Evolutionary conservation across 768 basidiomycete species (phyloP), one percentile per base, ranked within the genome.

Genomic region (Trametes coccinea): DNA sequence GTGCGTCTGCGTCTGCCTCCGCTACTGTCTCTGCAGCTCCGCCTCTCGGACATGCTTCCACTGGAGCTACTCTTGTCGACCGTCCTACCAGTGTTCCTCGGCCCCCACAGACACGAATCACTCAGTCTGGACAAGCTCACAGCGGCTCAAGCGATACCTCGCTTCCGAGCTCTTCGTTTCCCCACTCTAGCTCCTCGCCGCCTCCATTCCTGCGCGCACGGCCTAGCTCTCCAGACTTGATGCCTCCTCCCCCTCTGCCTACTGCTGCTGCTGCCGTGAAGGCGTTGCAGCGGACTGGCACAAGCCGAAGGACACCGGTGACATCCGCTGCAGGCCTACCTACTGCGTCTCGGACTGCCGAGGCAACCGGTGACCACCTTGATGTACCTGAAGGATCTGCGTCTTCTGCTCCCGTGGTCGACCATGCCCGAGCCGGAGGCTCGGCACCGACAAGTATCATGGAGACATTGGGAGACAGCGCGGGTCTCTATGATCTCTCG

Each of bases 401-500:
- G 22, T 22, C 22, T 22, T 22, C 22, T 22, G 22, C 22, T 22
- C 22, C 22, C 22, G 22, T 22, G 22, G 22, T 22, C 22, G 22
- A 22, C 22, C 22, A 22, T 22, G 22, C 39, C 13, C 39, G 39
- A 39, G 13, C 39, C 8, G 22, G 22, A 22, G 22, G 22, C 22
- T 22, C 39, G 39, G 39, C 39, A 39, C 8, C 39, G 9, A 34
- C 16, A 1, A 40, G 48, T 9, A 30, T 56, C 66, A 78, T 61
- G 46, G 66, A 76, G 7, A 76, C 80, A 0, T 72, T 88, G 14
- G 73, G 73, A 43, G 77, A 84, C 39, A 66, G 74, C 17, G 75
- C 81, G 0, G 74, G 75, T 0, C 66, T 90, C n/a, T 87, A 89
- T 64, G 73, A 81, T 53, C 71, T 90, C 30, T 71, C 87, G 27